Evolutionary conservation across 2,329 filamentous ascomycete genomes (phyloP).

Genomic region (Stylonectria norvegica): DNA sequence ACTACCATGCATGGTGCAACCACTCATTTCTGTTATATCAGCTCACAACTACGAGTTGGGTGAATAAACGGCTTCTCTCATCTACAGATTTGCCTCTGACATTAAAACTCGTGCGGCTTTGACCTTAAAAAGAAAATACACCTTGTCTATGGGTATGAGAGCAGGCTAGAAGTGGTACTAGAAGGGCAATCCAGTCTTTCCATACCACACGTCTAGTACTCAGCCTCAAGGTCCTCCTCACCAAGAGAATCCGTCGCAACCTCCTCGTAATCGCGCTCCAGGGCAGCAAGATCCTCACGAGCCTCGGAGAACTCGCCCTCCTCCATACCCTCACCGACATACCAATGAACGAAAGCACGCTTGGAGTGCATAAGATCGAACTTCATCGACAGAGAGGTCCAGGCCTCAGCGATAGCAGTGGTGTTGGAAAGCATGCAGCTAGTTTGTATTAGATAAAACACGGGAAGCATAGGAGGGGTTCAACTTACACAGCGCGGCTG

Average conservation of each 20-base stretch:
- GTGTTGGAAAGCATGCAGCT: slow-evolving; percentile 99
- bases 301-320: slow-evolving; percentile 99
- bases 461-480: neutral
- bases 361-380: slow-evolving; percentile 99
- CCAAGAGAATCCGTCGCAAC: slow-evolving; percentile 92
- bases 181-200: slow-evolving; percentile 23
- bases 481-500: slow-evolving; percentile 90
- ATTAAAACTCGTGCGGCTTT: slow-evolving; percentile 38
- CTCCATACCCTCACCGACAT: slow-evolving; percentile 99
- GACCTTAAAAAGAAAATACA: slow-evolving; percentile 39
- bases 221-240: slow-evolving; percentile 80
- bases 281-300: slow-evolving; percentile 93
- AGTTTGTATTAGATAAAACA: slow-evolving; percentile 7
- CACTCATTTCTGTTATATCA: too few species aligned
- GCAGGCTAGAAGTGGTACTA: slow-evolving; percentile 27
- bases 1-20: neutral
- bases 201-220: slow-evolving; percentile 65
- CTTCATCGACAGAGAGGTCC: slow-evolving; percentile 93
- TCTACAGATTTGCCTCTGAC: slow-evolving; percentile 35
- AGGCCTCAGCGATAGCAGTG: slow-evolving; percentile 96
- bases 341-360: slow-evolving; percentile 99
- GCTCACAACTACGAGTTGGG: slow-evolving; percentile 8
- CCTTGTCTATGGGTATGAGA: slow-evolving; percentile 29
- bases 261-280: slow-evolving; percentile 99
- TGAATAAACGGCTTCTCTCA: slow-evolving; percentile 14